Base-by-base conservation (phyloP, 805 yeast genomes). In the Zygoascus bituminiphila region DNA sequence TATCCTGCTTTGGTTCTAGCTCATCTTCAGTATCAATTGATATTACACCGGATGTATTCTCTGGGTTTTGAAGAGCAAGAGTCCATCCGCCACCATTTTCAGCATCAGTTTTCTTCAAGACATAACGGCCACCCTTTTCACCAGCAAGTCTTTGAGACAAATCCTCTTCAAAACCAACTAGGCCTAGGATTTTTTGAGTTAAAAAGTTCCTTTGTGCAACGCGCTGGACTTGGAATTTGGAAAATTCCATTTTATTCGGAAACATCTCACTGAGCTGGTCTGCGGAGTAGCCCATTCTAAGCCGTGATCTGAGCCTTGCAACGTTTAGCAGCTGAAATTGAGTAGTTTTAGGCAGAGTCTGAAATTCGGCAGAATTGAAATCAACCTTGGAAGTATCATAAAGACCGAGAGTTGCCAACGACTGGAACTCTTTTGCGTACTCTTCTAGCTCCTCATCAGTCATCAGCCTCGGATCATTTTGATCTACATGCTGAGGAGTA, bases 211-310 rank as follows among this genome's bases (percentile, higher is more conserved):
- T 74, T 62, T 88, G 88, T 56, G 87, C 84, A 0, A 93, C 98
- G 77, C 91, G 85, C 57, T 85, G 81, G 52, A 93, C 86, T 63
- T 93, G 99, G 63, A 93, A 93, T 57, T 77, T 82, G 15, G 97
- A 88, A 59, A 93, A 93, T 51, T 88, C 96, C 78, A 86, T 74
- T 46, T 89, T 79, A 58, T 85, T 74, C 0, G 96, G 95, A 57
- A 91, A 93, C 47, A 88, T 68, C 4, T 76, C 69, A 54, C 86
- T 85, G 31, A 93, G 70, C 59, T 93, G 97, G n/a, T 85, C 88
- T 49, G 88, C 86, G 0, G 91, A 73, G 60, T 85, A 89, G 1
- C 99, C 99, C 95, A 93, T 82, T 68, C 99, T 79, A 62, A 93
- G 74, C 50, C 99, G 70, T 0, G 97, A 89, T 52, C 88, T 75